Evolutionary conservation across 345 rosid genomes (phyloP), one percentile per base, ranked within the genome.

Genomic region (Kernera saxatilis): DNA sequence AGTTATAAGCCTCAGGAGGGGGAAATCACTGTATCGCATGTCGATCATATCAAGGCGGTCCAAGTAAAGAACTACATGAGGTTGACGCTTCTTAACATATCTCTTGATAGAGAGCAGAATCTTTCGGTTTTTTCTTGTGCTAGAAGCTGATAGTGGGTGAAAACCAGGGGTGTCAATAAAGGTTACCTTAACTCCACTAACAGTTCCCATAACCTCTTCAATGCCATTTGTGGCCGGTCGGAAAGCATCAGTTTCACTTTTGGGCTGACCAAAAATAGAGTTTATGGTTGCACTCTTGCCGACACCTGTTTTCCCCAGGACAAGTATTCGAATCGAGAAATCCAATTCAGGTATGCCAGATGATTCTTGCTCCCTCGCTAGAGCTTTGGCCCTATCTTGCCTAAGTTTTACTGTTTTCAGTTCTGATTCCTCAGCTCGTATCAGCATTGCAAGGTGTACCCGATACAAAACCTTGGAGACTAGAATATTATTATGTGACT

Each of bases 231-330:
- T 94, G 52, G 86, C 85, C 6, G 96, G 95, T 56, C 58, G 77
- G 83, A 91, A 94, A 54, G 99, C 99, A 77, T 80, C 73, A 23
- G 96, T 94, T 73, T 70, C 70, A 8, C 89, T 78, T 81, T 81
- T 91, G 18, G 77, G 58, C 76, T 91, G 89, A 76, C 83, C 87
- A 43, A 91, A 84, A 14, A 94, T 76, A 6, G 99, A 89, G 80
- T 94, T 94, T 80, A 88, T 87, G 36, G 99, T 94, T 37, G 99
- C 96, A 77, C 97, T 94, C 85, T 94, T 94, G 77, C 99, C 95
- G 26, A 91, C 94, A 12, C 97, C 96, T n/a, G 99, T 86, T 83
- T 82, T 94, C 53, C 99, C 97, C 15, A 94, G 70, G 60, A 91
- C 90, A 53, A 94, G 90, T 74, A 91, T 82, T 80, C 88, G 80